Base-by-base conservation (phyloP, 2,329 filamentous ascomycete genomes). In the Polytolypa hystricis region DNA sequence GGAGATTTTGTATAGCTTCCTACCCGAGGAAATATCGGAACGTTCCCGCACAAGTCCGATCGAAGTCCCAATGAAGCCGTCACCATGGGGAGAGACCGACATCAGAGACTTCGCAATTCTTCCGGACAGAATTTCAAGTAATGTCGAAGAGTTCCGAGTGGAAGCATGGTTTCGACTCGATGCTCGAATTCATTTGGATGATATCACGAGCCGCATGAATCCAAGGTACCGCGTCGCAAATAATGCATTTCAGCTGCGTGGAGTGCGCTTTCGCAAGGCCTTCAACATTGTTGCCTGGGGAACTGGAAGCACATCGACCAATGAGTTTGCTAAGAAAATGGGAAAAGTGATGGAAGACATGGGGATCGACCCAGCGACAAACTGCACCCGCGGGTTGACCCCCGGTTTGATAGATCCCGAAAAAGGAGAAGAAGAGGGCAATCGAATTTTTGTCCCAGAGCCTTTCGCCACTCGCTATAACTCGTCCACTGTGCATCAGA, bases 91-190 rank as follows among this genome's bases (percentile, higher is more conserved):
- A 35, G 23, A 17, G 18, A 30, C 19, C 2, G 31, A 31, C 1
- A 5, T 57, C 5, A 39, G 44, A 3, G 26, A 39, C 2, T 43
- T 56, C 10, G 39, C 44, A 1, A 42, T 54, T 9, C 42, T 58
- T 8, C 55, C 55, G 2, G 48, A 54, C 30, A 44, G 50, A 4
- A 54, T 57, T 14, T 47, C 51, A 0, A 46, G 47, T 4, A 41
- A 50, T n/a, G 52, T 58, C 10, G 52, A 54, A 35, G 51, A 51
- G 23, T 54, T 49, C 27, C 41, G 53, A 3, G 52, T 53, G 20
- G 55, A 58, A 27, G 48, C 55, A 6, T 58, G 55, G 55, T 41
- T 49, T 37, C 48, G 55, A 3, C 33, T 53, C 1, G 55, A 58
- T 35, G 32, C 41, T 5, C 46, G 52, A 3, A 52, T 57, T 33